Evolutionary conservation across 768 basidiomycete species (phyloP).

Genomic region (Pholiota conissans): DNA sequence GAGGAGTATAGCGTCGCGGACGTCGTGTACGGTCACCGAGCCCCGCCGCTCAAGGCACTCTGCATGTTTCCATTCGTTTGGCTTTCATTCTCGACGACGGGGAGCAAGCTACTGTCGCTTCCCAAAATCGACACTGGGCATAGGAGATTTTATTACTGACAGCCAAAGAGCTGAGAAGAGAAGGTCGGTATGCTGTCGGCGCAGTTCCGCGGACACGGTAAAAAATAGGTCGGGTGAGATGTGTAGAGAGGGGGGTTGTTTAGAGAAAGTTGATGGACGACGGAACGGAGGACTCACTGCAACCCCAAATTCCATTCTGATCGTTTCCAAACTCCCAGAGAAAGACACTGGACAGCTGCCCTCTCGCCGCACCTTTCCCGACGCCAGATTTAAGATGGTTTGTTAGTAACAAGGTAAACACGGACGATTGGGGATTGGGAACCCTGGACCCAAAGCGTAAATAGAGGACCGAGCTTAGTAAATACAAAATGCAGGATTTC

Average conservation of each 20-base stretch:
- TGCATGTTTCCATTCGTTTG: not conserved
- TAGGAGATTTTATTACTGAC: not conserved
- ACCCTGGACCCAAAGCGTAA: not conserved
- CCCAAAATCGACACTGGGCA: not conserved
- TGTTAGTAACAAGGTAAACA: not conserved
- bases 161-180: not conserved
- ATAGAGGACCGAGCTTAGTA: not conserved
- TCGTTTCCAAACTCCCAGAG: not conserved
- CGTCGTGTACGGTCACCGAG: not conserved
- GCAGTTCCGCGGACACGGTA: not conserved
- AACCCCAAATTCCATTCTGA: not conserved
- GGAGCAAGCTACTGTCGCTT: not conserved
- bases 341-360: not conserved
- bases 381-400: not conserved
- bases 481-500: not conserved
- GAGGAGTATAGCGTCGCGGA: not conserved
- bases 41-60: slow-evolving; percentile 1
- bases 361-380: not conserved
- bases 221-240: slow-evolving; percentile 3
- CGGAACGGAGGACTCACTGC: not conserved
- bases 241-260: not conserved
- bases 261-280: not conserved
- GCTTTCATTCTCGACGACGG: not conserved
- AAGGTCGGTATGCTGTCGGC: not conserved
- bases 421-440: not conserved